Conservation (phyloP, 2,329 filamentous ascomycete species). For the Beauveria australis region DNA sequence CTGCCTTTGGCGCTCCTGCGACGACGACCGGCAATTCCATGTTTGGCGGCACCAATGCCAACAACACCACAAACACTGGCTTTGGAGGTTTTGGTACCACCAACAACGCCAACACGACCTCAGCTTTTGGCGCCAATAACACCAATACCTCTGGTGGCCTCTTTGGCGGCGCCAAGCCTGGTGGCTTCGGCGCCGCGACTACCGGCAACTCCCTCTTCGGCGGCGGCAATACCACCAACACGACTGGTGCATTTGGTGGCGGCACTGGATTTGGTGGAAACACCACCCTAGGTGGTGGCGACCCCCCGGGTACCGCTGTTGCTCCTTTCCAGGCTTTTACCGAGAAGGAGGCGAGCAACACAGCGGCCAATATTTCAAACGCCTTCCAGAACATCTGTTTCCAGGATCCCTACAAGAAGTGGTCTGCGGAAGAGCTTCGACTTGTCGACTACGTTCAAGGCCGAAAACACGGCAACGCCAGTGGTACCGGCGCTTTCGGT, state of each 20-base stretch:
- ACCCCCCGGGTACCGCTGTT: slow-evolving; percentile 60
- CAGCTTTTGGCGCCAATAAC: slow-evolving; percentile 31
- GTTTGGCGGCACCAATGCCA: slow-evolving; percentile 35
- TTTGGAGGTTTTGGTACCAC: slow-evolving; percentile 34
- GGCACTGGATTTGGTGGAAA: slow-evolving; percentile 27
- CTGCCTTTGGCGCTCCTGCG: slow-evolving; percentile 44
- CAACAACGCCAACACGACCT: slow-evolving; percentile 23
- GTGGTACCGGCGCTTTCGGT: slow-evolving; percentile 80
- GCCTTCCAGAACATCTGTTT: slow-evolving; percentile 75
- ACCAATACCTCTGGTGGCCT: slow-evolving; percentile 32
- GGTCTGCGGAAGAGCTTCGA: slow-evolving; percentile 77
- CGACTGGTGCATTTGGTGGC: slow-evolving; percentile 29
- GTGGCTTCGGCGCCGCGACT: slow-evolving; percentile 39
- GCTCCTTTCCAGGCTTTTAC: slow-evolving; percentile 60
- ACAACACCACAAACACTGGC: slow-evolving; percentile 27
- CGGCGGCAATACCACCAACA: slow-evolving; percentile 19
- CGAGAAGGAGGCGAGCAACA: slow-evolving; percentile 70
- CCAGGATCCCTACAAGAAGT: slow-evolving; percentile 76
- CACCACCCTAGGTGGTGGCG: slow-evolving; percentile 39
- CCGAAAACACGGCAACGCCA: slow-evolving; percentile 72
- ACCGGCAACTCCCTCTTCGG: slow-evolving; percentile 41
- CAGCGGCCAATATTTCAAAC: slow-evolving; percentile 37
- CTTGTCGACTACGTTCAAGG: slow-evolving; percentile 85
- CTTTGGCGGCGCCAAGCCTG: slow-evolving; percentile 43
- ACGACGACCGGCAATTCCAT: slow-evolving; percentile 32